Evolutionary conservation across 73 alveolate genomes (phyloP), one percentile per base, ranked within the genome.

Genomic region (Effrenium voratum): DNA sequence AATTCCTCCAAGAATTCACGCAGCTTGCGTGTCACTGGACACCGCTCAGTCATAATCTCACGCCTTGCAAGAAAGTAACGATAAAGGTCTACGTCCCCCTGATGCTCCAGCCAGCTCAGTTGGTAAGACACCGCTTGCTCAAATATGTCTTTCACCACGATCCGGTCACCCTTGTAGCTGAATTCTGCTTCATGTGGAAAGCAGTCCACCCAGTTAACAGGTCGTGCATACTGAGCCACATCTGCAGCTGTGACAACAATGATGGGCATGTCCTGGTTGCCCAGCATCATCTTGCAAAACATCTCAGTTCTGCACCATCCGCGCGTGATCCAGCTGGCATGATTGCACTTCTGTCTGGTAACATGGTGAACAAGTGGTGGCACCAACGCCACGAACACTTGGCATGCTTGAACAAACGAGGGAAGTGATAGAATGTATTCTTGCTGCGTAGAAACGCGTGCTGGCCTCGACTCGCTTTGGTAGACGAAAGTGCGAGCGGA

Each of bases 271-370:
- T 84, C 80, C 93, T 84, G 93, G 36, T 84, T 57, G 34, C 93
- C 93, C 46, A 84, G 80, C 77, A 84, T 50, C 93, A 84, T 84
- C 59, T 84, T 84, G 93, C 93, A 84, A 79, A 79, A 84, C 8
- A 84, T 46, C 66, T 84, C 93, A 3, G 93, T 57, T 84, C 93
- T 36, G 44, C 94, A 86, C 94, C 94, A 86, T 45, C 94, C 94
- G 6, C 94, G 36, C 49, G 94, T 57, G 68, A 86, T 40, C 94
- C 94, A 86, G 68, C 94, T 86, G 81, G 46, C 32, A 66, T 57
- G 60, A 66, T 86, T 86, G 68, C 94, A 86, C 36, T 41, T 38
- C 32, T 59, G 43, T 1, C 30, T n/a, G 22, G 94, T 86, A 45
- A 60, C 94, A 32, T 43, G 83, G 44, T 86, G 94, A 24, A 75